A percentile compares a stretch with the other conserved stretches of the same genome.
phyloP scores from a whole-genome alignment of 192 early-diverging fungal genomes.

The Lobosporangium transversale region DNA sequence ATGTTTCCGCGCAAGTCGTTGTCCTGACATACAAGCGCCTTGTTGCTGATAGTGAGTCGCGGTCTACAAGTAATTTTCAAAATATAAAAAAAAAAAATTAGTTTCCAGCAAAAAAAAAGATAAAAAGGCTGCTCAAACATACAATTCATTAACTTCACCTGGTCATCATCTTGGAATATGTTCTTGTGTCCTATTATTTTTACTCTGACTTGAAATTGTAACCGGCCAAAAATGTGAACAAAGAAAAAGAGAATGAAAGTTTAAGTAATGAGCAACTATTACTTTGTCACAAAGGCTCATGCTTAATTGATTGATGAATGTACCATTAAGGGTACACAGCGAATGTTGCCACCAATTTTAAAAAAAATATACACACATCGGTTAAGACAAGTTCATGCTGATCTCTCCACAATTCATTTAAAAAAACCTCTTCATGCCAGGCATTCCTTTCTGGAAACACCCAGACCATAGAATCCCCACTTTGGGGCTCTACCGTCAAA shows the following conservation, averaged over 20 bases:
- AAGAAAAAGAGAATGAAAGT: too few species aligned
- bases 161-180: constrained; percentile 47
- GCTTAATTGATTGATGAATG: too few species aligned
- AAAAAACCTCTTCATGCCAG: background rate
- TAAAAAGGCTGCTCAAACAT: too few species aligned
- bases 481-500: constrained; percentile 33
- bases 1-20: constrained; percentile 64
- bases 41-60: constrained; percentile 42
- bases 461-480: constrained; percentile 47
- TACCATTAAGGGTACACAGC: too few species aligned
- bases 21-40: constrained; percentile 62
- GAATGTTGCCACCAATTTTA: background rate
- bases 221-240: too few species aligned
- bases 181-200: too few species aligned
- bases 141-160: constrained; percentile 18
- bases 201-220: background rate
- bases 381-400: too few species aligned
- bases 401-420: too few species aligned
- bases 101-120: too few species aligned
- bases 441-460: constrained; percentile 50
- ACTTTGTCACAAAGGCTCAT: too few species aligned
- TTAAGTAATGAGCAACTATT: background rate
- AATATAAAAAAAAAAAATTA: background rate
- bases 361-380: background rate
- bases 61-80: constrained; percentile 10